Evolutionary conservation across 2,329 filamentous ascomycete species (phyloP), one percentile per base, ranked within the genome.

Genomic region (Monosporascus sp.): DNA sequence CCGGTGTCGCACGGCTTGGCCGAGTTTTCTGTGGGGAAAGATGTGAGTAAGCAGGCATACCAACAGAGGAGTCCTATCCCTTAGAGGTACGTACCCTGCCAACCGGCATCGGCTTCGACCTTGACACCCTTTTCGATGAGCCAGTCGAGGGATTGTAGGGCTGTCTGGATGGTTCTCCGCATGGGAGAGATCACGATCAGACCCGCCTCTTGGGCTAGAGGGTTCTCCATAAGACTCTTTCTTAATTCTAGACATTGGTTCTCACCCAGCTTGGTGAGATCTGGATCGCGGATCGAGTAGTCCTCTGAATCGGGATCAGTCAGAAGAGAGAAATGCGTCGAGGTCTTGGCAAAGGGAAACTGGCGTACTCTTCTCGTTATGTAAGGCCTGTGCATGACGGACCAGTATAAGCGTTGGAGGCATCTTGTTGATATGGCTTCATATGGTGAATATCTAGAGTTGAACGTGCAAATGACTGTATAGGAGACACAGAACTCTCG

Each of bases 311-410:
- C 6, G 22, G 5, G 7, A 8, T 3, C 34, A 52, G 58, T 69
- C 52, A 69, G 66, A 52, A 51, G 11, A 3, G 27, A 50, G 11
- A 3, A 26, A 24, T n/a, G 16, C n/a, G 26, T 22, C 40, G 26
- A 41, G 5, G 19, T 8, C 17, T 16, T 40, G 5, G 16, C n/a
- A 11, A 19, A 14, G 37, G 22, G n/a, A 48, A 52, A 46, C 50
- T 50, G 26, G 78, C 79, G 71, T 73, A 82, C 82, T 67, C 49
- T 71, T 64, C 16, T 73, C 69, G 55, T 84, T 84, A 66, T 84
- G 81, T n/a, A 75, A 64, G 8, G 76, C 81, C 71, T 97, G 90
- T 17, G 90, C 93, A 78, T 97, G 93, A 61, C 93, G 88, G 65
- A 97, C 86, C 65, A 97, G 78, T 61, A 97, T 88, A 55, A 97